Evolutionary conservation across 1,284 basidiomycete genomes (phyloP).

Genomic region (Rhizopogon parksii): DNA sequence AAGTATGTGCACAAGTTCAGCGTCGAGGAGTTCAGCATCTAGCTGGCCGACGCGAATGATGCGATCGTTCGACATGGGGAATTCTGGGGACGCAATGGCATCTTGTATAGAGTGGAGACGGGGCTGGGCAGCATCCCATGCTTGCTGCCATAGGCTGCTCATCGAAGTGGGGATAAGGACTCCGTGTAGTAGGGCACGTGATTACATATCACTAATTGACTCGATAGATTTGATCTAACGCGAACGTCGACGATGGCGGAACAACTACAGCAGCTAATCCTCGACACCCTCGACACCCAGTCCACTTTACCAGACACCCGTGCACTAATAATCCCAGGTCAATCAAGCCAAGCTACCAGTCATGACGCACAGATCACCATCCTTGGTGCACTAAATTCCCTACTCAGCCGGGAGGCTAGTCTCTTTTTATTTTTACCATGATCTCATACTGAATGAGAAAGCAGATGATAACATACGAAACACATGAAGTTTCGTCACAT

Average conservation of each 20-base stretch:
- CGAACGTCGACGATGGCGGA: conserved; percentile 51
- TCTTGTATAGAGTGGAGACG: conserved; percentile 41
- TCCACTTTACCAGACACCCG: conserved; percentile 71
- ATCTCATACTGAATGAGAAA: conserved; percentile 13
- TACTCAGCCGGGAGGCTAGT: conserved; percentile 79
- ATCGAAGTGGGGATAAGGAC: conserved; percentile 11
- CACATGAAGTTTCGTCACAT: conserved; percentile 72
- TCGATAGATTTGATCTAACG: conserved; percentile 5
- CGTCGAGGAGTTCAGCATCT: conserved; percentile 89
- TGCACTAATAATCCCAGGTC: conserved; percentile 60
- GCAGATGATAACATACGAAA: conserved; percentile 83
- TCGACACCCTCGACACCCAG: conserved; percentile 60
- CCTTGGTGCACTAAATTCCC: conserved; percentile 83
- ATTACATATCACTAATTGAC: conserved; percentile 12
- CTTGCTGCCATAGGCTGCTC: conserved; percentile 43
- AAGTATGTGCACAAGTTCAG: conserved; percentile 79
- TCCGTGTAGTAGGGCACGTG: conserved; percentile 18
- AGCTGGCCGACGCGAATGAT: conserved; percentile 84
- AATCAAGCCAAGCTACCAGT: conserved; percentile 48
- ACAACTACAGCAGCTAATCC: conserved; percentile 70
- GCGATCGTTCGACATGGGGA: conserved; percentile 31
- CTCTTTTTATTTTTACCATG: conserved; percentile 4
- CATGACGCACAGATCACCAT: conserved; percentile 76
- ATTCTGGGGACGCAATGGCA: conserved; percentile 26
- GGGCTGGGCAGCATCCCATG: conserved; percentile 57